A percentile compares a stretch with the other conserved stretches of the same genome.
Conservation (phyloP, 495 filamentous ascomycete genomes). For the Acidomyces sp. region DNA sequence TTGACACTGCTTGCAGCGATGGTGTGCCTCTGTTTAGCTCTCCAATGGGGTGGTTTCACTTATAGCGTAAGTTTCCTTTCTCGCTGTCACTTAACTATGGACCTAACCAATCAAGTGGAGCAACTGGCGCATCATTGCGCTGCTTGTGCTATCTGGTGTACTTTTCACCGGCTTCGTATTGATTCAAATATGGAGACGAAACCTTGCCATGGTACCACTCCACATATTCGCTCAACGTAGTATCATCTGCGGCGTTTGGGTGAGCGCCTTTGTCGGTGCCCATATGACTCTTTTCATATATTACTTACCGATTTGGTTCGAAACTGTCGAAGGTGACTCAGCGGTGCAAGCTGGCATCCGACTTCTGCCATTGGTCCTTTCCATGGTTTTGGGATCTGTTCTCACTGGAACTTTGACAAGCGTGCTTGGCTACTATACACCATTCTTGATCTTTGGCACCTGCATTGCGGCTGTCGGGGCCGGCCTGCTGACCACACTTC, state of each 20-base stretch:
- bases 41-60: conserved; percentile 35
- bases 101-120: too few species aligned
- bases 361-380: conserved; percentile 40
- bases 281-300: conserved; percentile 39
- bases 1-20: conserved; percentile 33
- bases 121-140: conserved; percentile 26
- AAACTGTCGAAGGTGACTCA: conserved; percentile 34
- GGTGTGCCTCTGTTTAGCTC: conserved; percentile 39
- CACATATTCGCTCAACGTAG: conserved; percentile 34
- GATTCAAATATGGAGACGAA: conserved; percentile 26
- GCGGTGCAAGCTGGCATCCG: conserved; percentile 39
- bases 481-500: conserved; percentile 29
- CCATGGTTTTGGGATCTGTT: conserved; percentile 26
- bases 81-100: too few species aligned
- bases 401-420: conserved; percentile 25
- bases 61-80: too few species aligned
- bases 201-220: conserved; percentile 27
- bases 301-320: conserved; percentile 54
- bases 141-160: conserved; percentile 35
- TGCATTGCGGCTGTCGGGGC: conserved; percentile 23
- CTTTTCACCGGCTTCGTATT: conserved; percentile 37
- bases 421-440: conserved; percentile 26
- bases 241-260: conserved; percentile 31
- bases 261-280: conserved; percentile 26
- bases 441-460: conserved; percentile 26